Evolutionary conservation across 371 early-diverging fungal genomes (phyloP), one percentile per base, ranked within the genome.

Genomic region (Syncephalastrum racemosum): DNA sequence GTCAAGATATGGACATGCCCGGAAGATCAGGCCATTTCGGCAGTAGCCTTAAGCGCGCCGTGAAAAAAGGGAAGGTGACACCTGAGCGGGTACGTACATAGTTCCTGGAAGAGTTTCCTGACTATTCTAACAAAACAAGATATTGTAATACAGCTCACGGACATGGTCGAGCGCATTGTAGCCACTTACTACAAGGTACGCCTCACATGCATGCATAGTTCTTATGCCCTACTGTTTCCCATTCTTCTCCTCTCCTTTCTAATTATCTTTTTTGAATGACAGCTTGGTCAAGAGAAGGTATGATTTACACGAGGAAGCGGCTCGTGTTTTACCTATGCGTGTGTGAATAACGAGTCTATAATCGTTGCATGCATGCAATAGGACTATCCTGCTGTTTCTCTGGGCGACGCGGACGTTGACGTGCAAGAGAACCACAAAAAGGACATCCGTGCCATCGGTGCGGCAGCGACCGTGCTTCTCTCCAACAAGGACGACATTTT

Each of bases 91-190:
- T 56, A 54, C 8, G 45, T 42, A 40, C 18, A 25, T 15, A 12
- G 3, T 22, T 47, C 13, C 48, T 23, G 68, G 40, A 12, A 10
- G 36, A 8, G 0, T 31, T 0, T 12, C 12, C 12, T 5, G 36
- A 31, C 12, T 10, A 31, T 31, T 31, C n/a, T 25, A 20, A 39
- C 20, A 10, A 7, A 24, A 31, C 24, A 23, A n/a, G n/a, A 2
- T 31, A 14, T 54, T 18, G 1, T 3, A 8, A 16, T 25, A 16
- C 42, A 60, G 64, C 39, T 82, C 16, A 52, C 42, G 0, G 87
- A 86, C 49, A 81, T 83, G 81, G 84, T 74, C 27, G 73, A 56
- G 18, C 77, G 87, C 46, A 77, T 85, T 56, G 68, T 84, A 16
- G 75, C 82, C 24, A 53, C 85, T 13, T 77, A 73, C 66, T 82